Base-by-base conservation (phyloP, 2,329 filamentous ascomycete species). In the Stromatinia cepivora region DNA sequence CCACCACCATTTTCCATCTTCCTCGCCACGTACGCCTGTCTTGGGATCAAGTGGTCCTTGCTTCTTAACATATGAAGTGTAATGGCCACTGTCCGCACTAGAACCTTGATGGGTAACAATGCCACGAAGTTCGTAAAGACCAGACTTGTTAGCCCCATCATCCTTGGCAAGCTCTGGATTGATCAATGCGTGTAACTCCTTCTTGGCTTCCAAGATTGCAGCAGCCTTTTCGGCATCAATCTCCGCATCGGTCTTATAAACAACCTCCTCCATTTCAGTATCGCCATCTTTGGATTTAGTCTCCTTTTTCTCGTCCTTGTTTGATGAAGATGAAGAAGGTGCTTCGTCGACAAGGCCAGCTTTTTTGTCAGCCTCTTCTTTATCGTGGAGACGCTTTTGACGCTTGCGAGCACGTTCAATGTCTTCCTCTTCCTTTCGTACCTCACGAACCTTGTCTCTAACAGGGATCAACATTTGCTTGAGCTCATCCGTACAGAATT, bases 1-100 rank as follows among this genome's bases (percentile, higher is more conserved):
- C 94, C 95, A 99, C 94, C 95, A 99, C 95, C 95, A 99, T 77
- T 93, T 97, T 75, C 92, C 93, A 78, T 97, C 93, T 78, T 97
- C 93, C 77, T 91, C 88, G 67, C 87, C 88, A 76, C 88, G 84
- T 83, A 93, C 92, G 74, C 92, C 93, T 28, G 90, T 92, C 77
- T 89, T 88, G 22, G 90, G 85, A 75, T 96, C 91, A 70, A 92
- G 82, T 13, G 84, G 82, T 0, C 87, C 90, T 71, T 90, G 85
- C 86, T 99, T 97, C 86, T 98, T 99, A 75, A 99, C 92, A 79
- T 97, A 99, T 0, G 94, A 90, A 6, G 96, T 99, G 84, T 99
- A 99, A 81, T 99, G 95, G 10, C 95, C 95, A 76, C 94, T 97
- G 81, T 99, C 95, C 28, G 95, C 95, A 78, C 93, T 97, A 70